Percentiles rank a stretch among this genome's conserved stretches.
Conservation (phyloP, 345 rosid species). For the Syzygium aromaticum region DNA sequence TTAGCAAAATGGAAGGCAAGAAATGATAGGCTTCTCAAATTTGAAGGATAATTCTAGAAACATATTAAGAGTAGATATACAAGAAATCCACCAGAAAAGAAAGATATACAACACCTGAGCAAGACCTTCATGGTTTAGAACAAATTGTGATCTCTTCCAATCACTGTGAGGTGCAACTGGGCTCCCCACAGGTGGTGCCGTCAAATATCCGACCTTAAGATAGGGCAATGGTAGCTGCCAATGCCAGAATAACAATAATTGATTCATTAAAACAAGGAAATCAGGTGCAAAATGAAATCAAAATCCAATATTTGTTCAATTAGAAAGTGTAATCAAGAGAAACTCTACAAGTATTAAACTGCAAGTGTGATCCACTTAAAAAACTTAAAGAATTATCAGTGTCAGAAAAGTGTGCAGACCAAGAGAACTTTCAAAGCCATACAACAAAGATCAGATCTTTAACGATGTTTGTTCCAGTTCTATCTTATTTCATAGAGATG, state of each 20-base stretch:
- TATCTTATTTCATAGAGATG: not conserved
- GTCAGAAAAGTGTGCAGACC: not conserved
- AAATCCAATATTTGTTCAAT: not conserved
- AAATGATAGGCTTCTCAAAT: not conserved
- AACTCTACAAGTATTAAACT: not conserved
- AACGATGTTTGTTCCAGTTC: not conserved
- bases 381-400: not conserved
- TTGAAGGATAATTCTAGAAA: not conserved
- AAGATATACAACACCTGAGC: constrained; percentile 45
- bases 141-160: constrained; percentile 74
- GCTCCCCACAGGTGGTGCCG: constrained; percentile 72
- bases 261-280: not conserved
- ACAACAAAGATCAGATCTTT: not conserved
- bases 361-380: not conserved
- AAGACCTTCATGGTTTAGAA: constrained; percentile 81
- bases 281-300: not conserved
- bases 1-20: not conserved
- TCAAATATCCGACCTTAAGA: constrained; percentile 77
- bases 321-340: not conserved
- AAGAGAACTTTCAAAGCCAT: not conserved
- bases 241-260: constrained; percentile 4
- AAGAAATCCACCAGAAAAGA: not conserved
- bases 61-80: not conserved
- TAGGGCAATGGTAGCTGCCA: constrained; percentile 82
- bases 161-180: constrained; percentile 82